Conservation (phyloP, 2,329 filamentous ascomycete species). For the Phaeosphaeria sp. region DNA sequence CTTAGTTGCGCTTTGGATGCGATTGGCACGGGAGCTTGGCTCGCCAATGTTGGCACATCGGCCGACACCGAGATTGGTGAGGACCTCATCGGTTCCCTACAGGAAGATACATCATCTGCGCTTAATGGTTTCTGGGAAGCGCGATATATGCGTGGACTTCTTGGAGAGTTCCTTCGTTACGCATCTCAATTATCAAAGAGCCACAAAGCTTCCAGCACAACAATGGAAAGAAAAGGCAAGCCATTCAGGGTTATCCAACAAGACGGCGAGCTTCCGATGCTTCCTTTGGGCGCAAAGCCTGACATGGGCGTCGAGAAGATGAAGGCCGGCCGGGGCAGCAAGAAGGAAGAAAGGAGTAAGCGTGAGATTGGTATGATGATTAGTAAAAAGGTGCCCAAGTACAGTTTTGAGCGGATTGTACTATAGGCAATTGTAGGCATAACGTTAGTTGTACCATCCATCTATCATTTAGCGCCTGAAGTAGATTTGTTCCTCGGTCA, state of each 20-base stretch:
- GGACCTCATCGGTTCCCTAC: conserved; percentile 70
- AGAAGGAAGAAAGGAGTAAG: conserved; percentile 70
- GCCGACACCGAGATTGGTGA: conserved; percentile 62
- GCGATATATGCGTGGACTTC: conserved; percentile 66
- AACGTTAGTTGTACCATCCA: conserved; percentile 1
- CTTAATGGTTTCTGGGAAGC: conserved; percentile 76
- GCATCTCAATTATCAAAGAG: conserved; percentile 35
- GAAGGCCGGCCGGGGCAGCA: conserved; percentile 71
- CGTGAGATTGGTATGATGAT: conserved; percentile 79
- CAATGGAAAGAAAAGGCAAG: conserved; percentile 54
- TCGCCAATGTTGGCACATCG: conserved; percentile 58
- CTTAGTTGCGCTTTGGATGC: conserved; percentile 77
- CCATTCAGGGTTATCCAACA: conserved; percentile 49
- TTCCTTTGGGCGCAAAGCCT: conserved; percentile 77
- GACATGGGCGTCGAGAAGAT: conserved; percentile 54
- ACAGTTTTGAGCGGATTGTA: conserved; percentile 78
- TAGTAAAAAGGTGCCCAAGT: conserved; percentile 80
- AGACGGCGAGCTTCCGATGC: conserved; percentile 55
- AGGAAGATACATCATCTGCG: conserved; percentile 72
- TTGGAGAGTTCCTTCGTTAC: conserved; percentile 71
- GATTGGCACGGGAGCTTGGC: conserved; percentile 76
- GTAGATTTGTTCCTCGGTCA: neutral
- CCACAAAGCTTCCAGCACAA: conserved; percentile 39
- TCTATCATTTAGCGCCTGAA: conserved; percentile 6
- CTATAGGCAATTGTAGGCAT: conserved; percentile 6